Evolutionary conservation across 345 rosid species (phyloP).

Genomic region (Gynandropsis gynandra): DNA sequence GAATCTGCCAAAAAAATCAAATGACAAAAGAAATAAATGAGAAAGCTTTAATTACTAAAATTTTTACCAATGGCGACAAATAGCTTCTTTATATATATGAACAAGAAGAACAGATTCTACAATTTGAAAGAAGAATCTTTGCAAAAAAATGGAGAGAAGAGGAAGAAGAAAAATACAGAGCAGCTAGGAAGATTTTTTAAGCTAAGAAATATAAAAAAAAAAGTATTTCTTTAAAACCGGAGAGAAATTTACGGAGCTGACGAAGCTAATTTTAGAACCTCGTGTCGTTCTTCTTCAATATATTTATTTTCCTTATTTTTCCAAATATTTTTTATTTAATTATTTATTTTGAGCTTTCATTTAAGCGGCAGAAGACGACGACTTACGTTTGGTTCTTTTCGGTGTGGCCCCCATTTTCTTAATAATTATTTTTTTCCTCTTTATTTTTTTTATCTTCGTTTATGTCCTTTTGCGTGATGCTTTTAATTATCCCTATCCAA

Average conservation of each 20-base stretch:
- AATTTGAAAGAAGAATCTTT: constrained; percentile 3
- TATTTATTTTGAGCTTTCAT: no score
- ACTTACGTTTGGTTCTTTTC: no score
- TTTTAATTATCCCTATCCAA: no score
- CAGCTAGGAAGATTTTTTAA: not conserved
- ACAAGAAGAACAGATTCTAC: constrained; percentile 10
- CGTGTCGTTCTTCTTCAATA: constrained; percentile 6
- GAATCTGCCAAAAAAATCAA: no score
- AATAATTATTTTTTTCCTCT: no score
- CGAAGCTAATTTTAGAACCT: constrained; percentile 21
- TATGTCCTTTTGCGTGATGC: no score
- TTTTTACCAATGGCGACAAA: constrained; percentile 10
- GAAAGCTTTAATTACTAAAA: not conserved
- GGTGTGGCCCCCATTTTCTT: no score
- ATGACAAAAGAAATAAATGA: not conserved
- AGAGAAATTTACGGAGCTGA: constrained; percentile 20
- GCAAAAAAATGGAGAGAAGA: not conserved
- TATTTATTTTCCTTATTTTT: no score
- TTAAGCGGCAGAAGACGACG: no score
- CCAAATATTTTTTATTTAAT: no score
- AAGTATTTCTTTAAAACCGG: no score
- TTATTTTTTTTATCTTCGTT: no score
- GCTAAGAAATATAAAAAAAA: not conserved
- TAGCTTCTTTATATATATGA: constrained; percentile 2
- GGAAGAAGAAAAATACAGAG: not conserved